Evolutionary conservation across 495 filamentous ascomycete genomes (phyloP).

Genomic region (Peziza echinospora): DNA sequence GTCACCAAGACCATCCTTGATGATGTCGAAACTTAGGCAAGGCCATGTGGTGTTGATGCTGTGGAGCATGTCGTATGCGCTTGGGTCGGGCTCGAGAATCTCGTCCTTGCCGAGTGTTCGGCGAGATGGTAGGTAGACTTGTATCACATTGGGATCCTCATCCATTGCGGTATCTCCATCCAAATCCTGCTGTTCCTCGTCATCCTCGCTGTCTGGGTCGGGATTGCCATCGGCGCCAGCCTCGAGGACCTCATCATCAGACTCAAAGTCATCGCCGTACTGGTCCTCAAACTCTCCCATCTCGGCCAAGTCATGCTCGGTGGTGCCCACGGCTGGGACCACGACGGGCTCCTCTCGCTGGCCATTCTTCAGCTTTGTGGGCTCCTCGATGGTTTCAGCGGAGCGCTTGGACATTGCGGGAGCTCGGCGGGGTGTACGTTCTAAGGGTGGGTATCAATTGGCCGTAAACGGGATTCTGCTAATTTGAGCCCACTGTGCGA

Average conservation of each 20-base stretch:
- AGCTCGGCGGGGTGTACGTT: no score
- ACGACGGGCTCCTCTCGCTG: no score
- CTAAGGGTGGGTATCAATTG: no score
- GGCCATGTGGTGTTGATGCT: conserved; percentile 82
- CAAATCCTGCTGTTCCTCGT: conserved; percentile 48
- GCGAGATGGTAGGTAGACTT: conserved; percentile 63
- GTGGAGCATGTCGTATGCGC: conserved; percentile 92
- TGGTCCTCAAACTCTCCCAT: conserved; percentile 88
- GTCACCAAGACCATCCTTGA: conserved; percentile 72
- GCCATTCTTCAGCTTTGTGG: no score
- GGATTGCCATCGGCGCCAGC: conserved; percentile 82
- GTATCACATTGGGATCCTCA: conserved; percentile 12
- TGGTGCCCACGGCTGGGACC: neutral
- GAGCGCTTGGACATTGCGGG: no score
- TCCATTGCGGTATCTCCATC: conserved; percentile 76
- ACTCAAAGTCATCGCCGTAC: conserved; percentile 91
- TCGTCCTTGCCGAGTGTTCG: conserved; percentile 71
- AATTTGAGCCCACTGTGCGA: no score
- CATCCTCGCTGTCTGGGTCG: conserved; percentile 81
- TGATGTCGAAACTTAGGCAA: conserved; percentile 84
- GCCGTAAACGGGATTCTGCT: no score
- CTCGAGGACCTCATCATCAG: conserved; percentile 86
- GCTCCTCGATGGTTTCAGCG: no score
- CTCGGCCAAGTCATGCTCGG: neutral
- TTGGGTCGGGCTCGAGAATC: conserved; percentile 69